Conservation (phyloP, 2,329 filamentous ascomycete genomes). For the Diaporthe aspalathi region DNA sequence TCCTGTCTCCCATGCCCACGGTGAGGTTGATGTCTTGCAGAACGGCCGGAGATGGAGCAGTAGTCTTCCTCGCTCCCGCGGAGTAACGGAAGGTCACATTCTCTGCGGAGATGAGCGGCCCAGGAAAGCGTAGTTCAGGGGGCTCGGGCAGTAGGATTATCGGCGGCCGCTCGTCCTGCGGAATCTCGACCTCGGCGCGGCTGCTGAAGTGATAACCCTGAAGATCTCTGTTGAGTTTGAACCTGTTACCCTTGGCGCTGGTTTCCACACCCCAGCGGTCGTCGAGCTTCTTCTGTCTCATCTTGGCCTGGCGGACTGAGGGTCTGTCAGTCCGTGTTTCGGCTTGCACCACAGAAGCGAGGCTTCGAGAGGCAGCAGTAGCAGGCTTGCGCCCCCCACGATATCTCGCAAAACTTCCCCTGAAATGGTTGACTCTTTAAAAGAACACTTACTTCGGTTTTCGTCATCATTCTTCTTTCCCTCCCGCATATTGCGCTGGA, state of each 20-base stretch:
- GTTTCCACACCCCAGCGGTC: conserved; percentile 83
- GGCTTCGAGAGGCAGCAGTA: not conserved
- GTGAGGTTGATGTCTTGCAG: conserved; percentile 75
- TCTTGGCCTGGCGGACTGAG: conserved; percentile 80
- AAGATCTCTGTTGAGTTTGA: conserved; percentile 83
- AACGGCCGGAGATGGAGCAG: conserved; percentile 52
- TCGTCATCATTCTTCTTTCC: conserved; percentile 84
- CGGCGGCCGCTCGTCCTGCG: conserved; percentile 69
- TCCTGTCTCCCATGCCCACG: conserved; percentile 77
- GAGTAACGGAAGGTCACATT: conserved; percentile 74
- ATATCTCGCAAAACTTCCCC: not conserved
- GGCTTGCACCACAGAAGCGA: not conserved
- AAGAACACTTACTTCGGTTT: conserved; percentile 66
- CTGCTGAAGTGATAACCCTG: conserved; percentile 68
- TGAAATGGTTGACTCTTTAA: too few species aligned
- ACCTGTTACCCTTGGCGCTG: conserved; percentile 76
- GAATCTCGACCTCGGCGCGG: conserved; percentile 78
- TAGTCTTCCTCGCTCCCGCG: conserved; percentile 42
- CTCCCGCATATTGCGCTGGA: conserved; percentile 78
- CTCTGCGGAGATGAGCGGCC: conserved; percentile 78
- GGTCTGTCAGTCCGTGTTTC: not conserved
- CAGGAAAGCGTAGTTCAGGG: conserved; percentile 78
- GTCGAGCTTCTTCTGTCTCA: conserved; percentile 85
- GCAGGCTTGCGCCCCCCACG: too few species aligned
- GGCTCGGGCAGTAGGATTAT: conserved; percentile 71